Conservation (phyloP, 176 grass and related monocot genomes). For the Oryza nivara region DNA sequence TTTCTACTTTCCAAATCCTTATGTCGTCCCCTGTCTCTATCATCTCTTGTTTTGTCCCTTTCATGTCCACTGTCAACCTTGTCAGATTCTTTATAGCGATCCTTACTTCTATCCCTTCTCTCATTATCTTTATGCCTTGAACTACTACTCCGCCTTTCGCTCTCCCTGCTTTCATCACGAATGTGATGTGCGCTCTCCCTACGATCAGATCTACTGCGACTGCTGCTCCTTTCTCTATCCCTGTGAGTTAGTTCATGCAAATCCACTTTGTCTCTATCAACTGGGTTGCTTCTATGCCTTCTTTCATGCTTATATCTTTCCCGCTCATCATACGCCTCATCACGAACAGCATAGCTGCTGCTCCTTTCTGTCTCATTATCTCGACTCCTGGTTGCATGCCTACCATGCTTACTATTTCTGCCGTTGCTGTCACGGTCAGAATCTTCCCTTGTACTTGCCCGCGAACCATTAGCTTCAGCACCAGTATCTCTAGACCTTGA, state of each 20-base stretch:
- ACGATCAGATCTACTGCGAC: conserved; percentile 51
- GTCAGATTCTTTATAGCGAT: conserved; percentile 52
- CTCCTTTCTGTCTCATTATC: conserved; percentile 57
- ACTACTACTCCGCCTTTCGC: conserved; percentile 58
- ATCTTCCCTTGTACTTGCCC: conserved; percentile 41
- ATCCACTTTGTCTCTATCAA: conserved; percentile 47
- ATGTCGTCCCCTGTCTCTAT: conserved; percentile 49
- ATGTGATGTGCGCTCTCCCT: conserved; percentile 37
- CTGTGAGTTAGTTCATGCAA: conserved; percentile 36
- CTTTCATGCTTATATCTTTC: conserved; percentile 52
- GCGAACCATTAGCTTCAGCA: conserved; percentile 35
- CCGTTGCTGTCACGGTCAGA: conserved; percentile 33
- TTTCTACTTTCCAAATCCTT: conserved; percentile 48
- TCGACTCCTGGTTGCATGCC: conserved; percentile 25
- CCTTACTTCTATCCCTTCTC: conserved; percentile 52
- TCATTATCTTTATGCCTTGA: conserved; percentile 59
- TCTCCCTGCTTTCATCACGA: conserved; percentile 53
- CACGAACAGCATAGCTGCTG: conserved; percentile 22
- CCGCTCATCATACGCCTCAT: conserved; percentile 40
- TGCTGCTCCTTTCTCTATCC: conserved; percentile 70
- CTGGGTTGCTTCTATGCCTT: conserved; percentile 26
- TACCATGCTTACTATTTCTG: conserved; percentile 40
- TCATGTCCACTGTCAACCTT: conserved; percentile 33
- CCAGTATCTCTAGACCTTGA: conserved; percentile 41
- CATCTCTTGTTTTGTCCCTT: conserved; percentile 54